Conservation (phyloP, 2,329 filamentous ascomycete genomes). For the Microthyrium microscopicum region DNA sequence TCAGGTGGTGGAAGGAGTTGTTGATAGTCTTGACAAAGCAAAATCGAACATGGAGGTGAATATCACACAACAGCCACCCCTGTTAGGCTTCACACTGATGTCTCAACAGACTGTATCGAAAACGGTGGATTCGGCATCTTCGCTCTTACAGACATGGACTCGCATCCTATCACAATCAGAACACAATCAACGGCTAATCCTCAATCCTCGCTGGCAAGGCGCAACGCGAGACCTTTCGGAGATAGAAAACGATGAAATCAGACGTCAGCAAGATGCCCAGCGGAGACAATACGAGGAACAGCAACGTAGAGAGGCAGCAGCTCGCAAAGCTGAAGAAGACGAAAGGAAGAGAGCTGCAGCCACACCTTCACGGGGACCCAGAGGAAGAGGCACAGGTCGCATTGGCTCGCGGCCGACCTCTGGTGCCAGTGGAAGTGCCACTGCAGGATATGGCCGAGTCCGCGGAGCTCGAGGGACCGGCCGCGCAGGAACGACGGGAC, state of each 20-base stretch:
- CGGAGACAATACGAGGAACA: constrained; percentile 64
- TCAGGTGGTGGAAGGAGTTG: constrained; percentile 63
- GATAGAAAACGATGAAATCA: constrained; percentile 60
- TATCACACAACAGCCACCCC: background rate
- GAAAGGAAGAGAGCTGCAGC: constrained; percentile 44
- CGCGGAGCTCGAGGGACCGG: no score
- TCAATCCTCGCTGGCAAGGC: constrained; percentile 81
- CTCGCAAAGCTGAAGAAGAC: constrained; percentile 32
- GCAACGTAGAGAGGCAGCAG: constrained; percentile 54
- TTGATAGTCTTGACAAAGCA: constrained; percentile 53
- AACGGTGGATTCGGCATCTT: constrained; percentile 76
- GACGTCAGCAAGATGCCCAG: constrained; percentile 61
- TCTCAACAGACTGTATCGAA: constrained; percentile 57
- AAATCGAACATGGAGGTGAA: constrained; percentile 51
- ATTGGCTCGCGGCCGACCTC: no score
- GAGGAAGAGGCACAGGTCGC: no score
- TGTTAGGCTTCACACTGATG: background rate
- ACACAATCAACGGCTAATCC: constrained; percentile 83
- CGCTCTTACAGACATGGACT: constrained; percentile 86
- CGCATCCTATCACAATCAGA: constrained; percentile 92
- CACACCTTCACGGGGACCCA: no score
- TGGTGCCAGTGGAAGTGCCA: no score
- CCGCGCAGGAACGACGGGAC: no score
- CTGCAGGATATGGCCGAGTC: no score
- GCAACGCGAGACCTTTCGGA: constrained; percentile 75